Evolutionary conservation across 2,329 filamentous ascomycete species (phyloP).

Genomic region (Aureobasidium leucospermi): DNA sequence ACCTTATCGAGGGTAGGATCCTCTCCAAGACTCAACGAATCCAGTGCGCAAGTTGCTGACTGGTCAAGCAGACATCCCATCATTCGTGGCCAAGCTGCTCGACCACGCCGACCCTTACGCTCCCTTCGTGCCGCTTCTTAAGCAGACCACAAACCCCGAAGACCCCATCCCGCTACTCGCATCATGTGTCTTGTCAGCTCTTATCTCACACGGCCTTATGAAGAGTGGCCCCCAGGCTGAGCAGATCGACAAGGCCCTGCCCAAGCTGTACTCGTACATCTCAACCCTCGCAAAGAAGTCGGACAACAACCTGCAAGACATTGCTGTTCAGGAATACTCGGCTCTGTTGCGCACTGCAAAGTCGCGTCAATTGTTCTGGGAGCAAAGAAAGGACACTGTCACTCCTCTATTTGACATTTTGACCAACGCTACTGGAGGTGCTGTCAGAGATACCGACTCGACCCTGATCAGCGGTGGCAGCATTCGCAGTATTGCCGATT

Average conservation of each 20-base stretch:
- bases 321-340: conserved; percentile 88
- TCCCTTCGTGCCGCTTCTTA: conserved; percentile 77
- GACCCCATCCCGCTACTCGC: conserved; percentile 85
- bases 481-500: conserved; percentile 53
- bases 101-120: conserved; percentile 63
- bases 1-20: conserved; percentile 70
- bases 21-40: not conserved
- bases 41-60: conserved; percentile 18
- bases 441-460: conserved; percentile 56
- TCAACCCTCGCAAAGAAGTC: conserved; percentile 74
- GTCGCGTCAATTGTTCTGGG: conserved; percentile 81
- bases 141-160: conserved; percentile 73
- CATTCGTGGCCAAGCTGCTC: conserved; percentile 68
- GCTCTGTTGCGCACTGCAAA: conserved; percentile 68
- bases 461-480: conserved; percentile 44
- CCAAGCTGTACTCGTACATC: conserved; percentile 78
- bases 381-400: conserved; percentile 77
- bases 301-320: conserved; percentile 88
- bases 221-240: conserved; percentile 51
- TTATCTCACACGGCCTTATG: conserved; percentile 60
- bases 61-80: conserved; percentile 59
- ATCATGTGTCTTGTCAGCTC: conserved; percentile 73
- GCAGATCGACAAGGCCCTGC: conserved; percentile 68
- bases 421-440: conserved; percentile 60
- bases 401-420: conserved; percentile 77